Evolutionary conservation across 345 rosid genomes (phyloP).

Genomic region (Eucalyptus rudis): DNA sequence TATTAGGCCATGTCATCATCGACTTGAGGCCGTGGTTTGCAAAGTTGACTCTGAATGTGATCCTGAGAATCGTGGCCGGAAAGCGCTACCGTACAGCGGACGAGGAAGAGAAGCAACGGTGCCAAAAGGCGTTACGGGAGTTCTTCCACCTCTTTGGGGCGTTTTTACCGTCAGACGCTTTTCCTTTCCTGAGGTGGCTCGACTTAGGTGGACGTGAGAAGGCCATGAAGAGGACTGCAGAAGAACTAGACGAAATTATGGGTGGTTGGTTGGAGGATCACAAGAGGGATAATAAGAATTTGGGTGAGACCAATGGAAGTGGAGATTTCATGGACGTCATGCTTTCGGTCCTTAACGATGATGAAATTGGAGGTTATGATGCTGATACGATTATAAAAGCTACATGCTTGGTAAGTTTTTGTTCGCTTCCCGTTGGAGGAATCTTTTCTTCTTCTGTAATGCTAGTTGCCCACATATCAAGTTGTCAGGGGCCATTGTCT

Average conservation of each 20-base stretch:
- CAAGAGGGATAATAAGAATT: neutral
- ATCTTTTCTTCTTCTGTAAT: neutral
- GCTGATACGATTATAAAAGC: neutral
- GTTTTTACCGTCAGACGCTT: conserved; percentile 3
- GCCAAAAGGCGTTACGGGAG: neutral
- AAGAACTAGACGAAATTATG: neutral
- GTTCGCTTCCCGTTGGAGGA: neutral
- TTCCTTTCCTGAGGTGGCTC: conserved; percentile 9
- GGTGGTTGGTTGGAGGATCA: conserved; percentile 10
- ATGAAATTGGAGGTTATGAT: neutral
- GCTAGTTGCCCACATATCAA: neutral
- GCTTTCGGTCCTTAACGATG: neutral
- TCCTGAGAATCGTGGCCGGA: conserved; percentile 14
- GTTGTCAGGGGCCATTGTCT: neutral
- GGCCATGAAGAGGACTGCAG: conserved; percentile 1
- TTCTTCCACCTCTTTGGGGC: neutral
- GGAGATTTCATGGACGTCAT: conserved; percentile 10
- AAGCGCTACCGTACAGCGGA: conserved; percentile 7
- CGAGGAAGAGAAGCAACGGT: neutral
- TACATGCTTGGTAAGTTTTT: neutral
- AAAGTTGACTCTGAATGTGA: conserved; percentile 7
- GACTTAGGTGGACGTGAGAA: conserved; percentile 13
- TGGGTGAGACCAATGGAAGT: neutral
- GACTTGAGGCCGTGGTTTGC: conserved; percentile 17
- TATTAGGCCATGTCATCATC: neutral